Percentiles rank a stretch among this genome's conserved stretches.
Evolutionary conservation across 352 stramenopile genomes (phyloP).

Genomic region (Phytophthora brassicae): DNA sequence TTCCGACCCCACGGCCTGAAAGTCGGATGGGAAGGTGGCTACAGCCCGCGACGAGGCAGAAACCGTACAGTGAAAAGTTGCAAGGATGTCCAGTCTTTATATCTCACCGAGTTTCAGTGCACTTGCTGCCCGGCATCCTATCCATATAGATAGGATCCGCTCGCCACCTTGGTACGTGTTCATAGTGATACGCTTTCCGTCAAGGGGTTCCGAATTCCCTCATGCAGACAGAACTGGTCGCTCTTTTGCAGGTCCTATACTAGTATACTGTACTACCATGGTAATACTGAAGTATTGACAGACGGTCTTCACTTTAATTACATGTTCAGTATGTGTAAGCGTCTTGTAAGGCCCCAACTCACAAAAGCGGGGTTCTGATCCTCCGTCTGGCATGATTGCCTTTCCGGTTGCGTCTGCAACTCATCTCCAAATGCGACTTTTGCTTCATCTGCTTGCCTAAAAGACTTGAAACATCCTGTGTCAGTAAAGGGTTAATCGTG

Average conservation of each 20-base stretch:
- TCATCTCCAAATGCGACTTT: not conserved
- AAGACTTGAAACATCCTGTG: too few relatives aligned
- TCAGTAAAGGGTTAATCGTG: too few relatives aligned
- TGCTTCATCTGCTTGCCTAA: conserved; percentile 24
- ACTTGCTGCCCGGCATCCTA: too few relatives aligned
- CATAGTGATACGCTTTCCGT: too few relatives aligned
- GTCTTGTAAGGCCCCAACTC: conserved; percentile 10
- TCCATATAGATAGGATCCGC: too few relatives aligned
- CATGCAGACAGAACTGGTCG: conserved; percentile 17
- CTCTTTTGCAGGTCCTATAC: conserved; percentile 4
- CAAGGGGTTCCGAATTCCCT: conserved; percentile 2
- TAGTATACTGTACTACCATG: too few relatives aligned
- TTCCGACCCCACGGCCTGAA: conserved; percentile 28
- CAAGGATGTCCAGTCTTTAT: conserved; percentile 4
- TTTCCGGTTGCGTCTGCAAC: conserved; percentile 11
- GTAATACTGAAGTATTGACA: too few relatives aligned
- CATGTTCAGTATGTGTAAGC: too few relatives aligned
- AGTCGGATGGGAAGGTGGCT: conserved; percentile 28
- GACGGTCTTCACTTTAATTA: conserved; percentile 2
- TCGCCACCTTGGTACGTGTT: too few relatives aligned
- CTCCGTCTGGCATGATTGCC: conserved; percentile 11
- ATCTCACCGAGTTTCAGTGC: conserved; percentile 20
- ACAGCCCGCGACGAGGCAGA: conserved; percentile 31
- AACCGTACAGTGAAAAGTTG: too few relatives aligned
- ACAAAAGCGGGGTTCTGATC: conserved; percentile 23